Evolutionary conservation across 2,329 filamentous ascomycete genomes (phyloP), one percentile per base, ranked within the genome.

Genomic region (Phaeosphaeriaceae sp.): DNA sequence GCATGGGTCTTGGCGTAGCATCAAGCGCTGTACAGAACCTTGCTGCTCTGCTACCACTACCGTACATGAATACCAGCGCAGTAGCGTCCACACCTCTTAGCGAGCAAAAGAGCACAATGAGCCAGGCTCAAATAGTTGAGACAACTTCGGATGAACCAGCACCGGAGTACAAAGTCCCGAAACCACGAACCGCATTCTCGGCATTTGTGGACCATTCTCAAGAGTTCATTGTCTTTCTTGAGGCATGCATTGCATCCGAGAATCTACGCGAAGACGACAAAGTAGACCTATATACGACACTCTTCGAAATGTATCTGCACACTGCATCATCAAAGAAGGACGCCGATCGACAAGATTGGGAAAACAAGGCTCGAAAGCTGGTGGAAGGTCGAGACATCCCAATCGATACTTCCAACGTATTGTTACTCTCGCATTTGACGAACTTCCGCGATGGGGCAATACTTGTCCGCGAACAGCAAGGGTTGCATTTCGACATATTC

Each of bases 291-390:
- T 95, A 95, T 72, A 98, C 94, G 0, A 97, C 96, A 0, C 78
- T 99, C 15, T 98, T 99, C 72, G 96, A 99, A 77, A 98, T 99
- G 91, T 99, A 98, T 73, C 82, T 99, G 9, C 91, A 96, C 76
- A 95, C 93, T 68, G 91, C 94, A 21, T 90, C 88, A 58, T 87
- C 89, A 57, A 89, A 89, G 70, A 91, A 89, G 69, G 89, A 89
- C 76, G 73, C 77, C 33, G 85, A 93, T 61, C 88, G 89, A 63
- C 86, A 90, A 67, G 86, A 90, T 63, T 99, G 95, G 94, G 92
- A 97, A 73, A 84, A 84, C 45, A 97, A 96, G 75, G 95, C 95
- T 0, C 97, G 95, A 80, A 89, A 88, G 61, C 85, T 98, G 22
- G 93, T 99, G 55, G 89, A 95, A 71, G 88, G 88, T 17, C 88